A percentile compares a stretch with the other conserved stretches of the same genome.
These are phyloP conservation scores for Penicillium verhagenii DNA, from an alignment of 495 filamentous ascomycete genomes.

Conservation along the genomic window DNA sequence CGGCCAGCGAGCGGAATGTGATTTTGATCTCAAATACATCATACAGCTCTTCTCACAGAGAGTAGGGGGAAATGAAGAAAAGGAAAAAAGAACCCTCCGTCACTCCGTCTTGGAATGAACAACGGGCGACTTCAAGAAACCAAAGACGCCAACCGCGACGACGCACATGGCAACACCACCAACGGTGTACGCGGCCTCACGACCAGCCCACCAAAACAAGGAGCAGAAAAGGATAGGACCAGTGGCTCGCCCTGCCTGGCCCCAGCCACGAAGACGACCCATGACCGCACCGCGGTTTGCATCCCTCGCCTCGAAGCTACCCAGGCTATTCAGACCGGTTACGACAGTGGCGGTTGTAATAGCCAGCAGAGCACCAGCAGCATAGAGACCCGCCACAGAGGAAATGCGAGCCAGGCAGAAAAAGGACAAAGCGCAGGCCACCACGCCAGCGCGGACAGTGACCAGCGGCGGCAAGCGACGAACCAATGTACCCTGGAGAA, in stretches of 20 bases:
- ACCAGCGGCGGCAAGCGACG: slow-evolving; percentile 75
- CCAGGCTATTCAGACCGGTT: slow-evolving; percentile 86
- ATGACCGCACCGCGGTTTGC: slow-evolving; percentile 81
- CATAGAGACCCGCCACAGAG: slow-evolving; percentile 67
- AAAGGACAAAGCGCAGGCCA: slow-evolving; percentile 75
- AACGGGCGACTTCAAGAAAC: slow-evolving; percentile 53
- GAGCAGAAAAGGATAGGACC: slow-evolving; percentile 90
- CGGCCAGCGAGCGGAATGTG: background rate
- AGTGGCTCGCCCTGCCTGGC: slow-evolving; percentile 81
- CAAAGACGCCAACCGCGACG: slow-evolving; percentile 70
- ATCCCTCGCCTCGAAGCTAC: slow-evolving; percentile 81
- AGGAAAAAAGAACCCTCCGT: background rate
- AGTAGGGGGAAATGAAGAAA: background rate
- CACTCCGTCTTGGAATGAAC: slow-evolving; percentile 17
- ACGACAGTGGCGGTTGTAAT: slow-evolving; percentile 92
- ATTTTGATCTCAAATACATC: background rate
- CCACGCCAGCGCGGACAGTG: slow-evolving; percentile 75
- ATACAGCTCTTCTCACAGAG: no score
- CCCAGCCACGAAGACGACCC: slow-evolving; percentile 79
- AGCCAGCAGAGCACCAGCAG: slow-evolving; percentile 77
- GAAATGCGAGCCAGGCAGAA: slow-evolving; percentile 69
- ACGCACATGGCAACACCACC: slow-evolving; percentile 77
- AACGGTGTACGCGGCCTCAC: slow-evolving; percentile 77
- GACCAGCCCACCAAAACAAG: slow-evolving; percentile 98
- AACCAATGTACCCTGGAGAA: slow-evolving; percentile 84